Evolutionary conservation across 2,329 filamentous ascomycete species (phyloP).

Genomic region (Ophiosphaerella herpotricha): DNA sequence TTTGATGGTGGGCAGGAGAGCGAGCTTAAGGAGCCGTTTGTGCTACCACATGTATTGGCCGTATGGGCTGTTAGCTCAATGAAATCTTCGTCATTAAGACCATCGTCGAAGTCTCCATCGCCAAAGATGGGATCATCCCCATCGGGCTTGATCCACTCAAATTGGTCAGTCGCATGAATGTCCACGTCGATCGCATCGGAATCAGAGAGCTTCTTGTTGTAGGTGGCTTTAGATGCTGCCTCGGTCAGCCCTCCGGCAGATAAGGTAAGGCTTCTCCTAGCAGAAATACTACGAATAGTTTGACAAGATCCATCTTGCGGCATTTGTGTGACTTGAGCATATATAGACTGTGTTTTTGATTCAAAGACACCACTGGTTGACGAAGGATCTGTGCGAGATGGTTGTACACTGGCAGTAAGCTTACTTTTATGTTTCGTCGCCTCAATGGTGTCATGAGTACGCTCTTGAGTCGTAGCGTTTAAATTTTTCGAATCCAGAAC

Average conservation of each 20-base stretch:
- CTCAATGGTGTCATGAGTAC: too few relatives aligned
- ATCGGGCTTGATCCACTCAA: not conserved
- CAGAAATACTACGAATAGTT: not conserved
- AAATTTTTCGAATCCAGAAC: not conserved
- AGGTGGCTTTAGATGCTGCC: not conserved
- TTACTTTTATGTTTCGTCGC: too few relatives aligned
- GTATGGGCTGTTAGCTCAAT: conserved; percentile 14
- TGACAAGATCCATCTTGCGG: not conserved
- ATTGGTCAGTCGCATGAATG: not conserved
- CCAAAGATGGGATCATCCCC: not conserved
- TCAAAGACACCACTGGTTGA: too few relatives aligned
- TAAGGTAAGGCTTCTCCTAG: not conserved
- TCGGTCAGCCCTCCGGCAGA: not conserved
- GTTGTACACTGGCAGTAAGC: too few relatives aligned
- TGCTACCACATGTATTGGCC: not conserved
- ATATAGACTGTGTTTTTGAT: not conserved
- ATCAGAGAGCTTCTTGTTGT: not conserved
- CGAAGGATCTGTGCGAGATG: too few relatives aligned
- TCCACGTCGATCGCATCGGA: not conserved
- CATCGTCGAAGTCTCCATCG: conserved; percentile 25
- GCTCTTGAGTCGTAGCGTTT: too few relatives aligned
- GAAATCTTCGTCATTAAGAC: conserved; percentile 32
- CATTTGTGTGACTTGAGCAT: too few relatives aligned
- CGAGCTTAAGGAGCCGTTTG: conserved; percentile 4
- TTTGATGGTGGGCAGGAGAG: not conserved